Evolutionary conservation across 495 filamentous ascomycete genomes (phyloP), one percentile per base, ranked within the genome.

Genomic region (Pyrenopolyporus hunteri): DNA sequence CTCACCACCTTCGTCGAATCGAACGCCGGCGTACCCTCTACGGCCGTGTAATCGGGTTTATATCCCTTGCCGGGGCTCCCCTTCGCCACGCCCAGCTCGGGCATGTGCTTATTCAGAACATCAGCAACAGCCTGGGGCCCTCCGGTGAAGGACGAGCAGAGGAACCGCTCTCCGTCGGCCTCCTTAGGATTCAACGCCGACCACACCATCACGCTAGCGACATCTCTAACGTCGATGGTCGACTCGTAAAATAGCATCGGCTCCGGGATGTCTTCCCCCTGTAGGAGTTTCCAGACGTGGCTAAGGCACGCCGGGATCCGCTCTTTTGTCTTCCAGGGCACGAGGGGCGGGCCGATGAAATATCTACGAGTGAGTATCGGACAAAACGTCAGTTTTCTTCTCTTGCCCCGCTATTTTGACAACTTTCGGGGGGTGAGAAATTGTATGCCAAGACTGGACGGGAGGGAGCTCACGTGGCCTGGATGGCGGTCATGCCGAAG

Each of bases 401-500:
- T 25, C 40, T 29, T 25, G 4, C 2, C 14, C 32, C 35, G 17
- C 13, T 11, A 28, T 11, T 16, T 42, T 2, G 8, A 4, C 9
- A 29, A 5, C 9, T 9, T 29, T 33, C 13, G 7, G 6, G 4
- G 11, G n/a, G 14, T 3, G 35, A 39, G 19, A 16, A 20, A 9
- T 9, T 7, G 26, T 32, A 10, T 6, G 28, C 3, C 10, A 25
- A 1, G 11, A 11, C 3, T 7, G 22, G 14, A 35, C 2, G 8
- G 10, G 46, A 31, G 23, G 22, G 37, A 35, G 6, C 67, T 55
- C 40, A 70, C 67, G 64, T 73, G 20, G 85, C 83, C 17, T 86
- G 71, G 5, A 87, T 66, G 2, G 80, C 51, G 28, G 83, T 83
- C 56, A 85, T 74, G 1, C 57, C 71, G 53, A 83, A 86, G 0